A percentile compares a stretch with the other conserved stretches of the same genome.
Conservation (phyloP, 257 asterid genomes). For the Solanum appendiculatum region DNA sequence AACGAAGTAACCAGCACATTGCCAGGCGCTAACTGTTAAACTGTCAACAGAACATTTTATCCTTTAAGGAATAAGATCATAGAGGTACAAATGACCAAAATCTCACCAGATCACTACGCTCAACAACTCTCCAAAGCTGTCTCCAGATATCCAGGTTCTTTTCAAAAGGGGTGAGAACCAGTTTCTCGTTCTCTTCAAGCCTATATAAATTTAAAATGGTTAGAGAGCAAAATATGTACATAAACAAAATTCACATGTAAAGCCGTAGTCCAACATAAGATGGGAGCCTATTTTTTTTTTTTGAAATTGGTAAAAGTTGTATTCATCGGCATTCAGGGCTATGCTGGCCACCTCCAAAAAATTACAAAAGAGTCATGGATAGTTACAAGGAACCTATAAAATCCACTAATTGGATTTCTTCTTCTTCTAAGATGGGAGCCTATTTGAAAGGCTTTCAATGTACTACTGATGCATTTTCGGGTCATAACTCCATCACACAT, state of each 20-base stretch:
- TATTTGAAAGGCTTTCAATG: background rate
- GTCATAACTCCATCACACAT: background rate
- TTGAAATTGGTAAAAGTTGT: background rate
- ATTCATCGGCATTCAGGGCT: background rate
- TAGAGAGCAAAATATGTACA: background rate
- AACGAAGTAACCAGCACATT: background rate
- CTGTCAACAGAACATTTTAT: background rate
- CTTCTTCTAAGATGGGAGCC: background rate
- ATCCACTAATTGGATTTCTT: background rate
- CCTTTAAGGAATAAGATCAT: background rate
- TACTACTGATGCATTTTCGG: background rate
- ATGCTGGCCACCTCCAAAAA: background rate
- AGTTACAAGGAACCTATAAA: background rate
- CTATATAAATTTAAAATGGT: slow-evolving; percentile 29
- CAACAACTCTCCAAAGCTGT: slow-evolving; percentile 99
- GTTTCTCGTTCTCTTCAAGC: slow-evolving; percentile 89
- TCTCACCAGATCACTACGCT: slow-evolving; percentile 97
- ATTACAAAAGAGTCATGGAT: background rate
- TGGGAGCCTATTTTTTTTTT: background rate
- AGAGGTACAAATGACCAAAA: background rate
- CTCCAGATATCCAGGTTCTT: slow-evolving; percentile 98
- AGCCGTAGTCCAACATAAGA: background rate
- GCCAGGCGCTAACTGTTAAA: background rate
- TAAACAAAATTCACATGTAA: background rate
- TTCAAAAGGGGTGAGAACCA: slow-evolving; percentile 96